Evolutionary conservation across 2,329 filamentous ascomycete species (phyloP).

Genomic region (Atkinsonella hypoxylon): DNA sequence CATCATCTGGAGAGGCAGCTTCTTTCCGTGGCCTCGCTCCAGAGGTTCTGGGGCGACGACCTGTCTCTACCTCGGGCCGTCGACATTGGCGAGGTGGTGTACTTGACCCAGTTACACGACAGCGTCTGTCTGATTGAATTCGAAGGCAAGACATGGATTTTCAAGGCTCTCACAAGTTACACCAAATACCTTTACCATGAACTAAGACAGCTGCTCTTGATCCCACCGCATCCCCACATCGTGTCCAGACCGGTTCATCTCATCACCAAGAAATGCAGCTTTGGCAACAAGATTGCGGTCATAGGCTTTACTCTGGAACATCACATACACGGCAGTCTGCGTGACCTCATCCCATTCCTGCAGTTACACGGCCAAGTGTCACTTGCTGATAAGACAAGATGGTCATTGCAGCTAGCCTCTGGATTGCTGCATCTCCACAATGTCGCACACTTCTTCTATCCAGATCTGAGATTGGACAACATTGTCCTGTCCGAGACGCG

Average conservation of each 20-base stretch:
- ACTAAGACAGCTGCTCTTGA: slow-evolving; percentile 39
- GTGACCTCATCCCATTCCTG: slow-evolving; percentile 41
- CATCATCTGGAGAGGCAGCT: slow-evolving; percentile 42
- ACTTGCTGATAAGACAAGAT: slow-evolving; percentile 35
- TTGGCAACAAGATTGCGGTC: slow-evolving; percentile 43
- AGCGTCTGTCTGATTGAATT: slow-evolving; percentile 44
- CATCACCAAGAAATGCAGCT: slow-evolving; percentile 42
- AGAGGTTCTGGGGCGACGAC: slow-evolving; percentile 29
- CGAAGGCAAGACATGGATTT: slow-evolving; percentile 31
- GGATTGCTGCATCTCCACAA: slow-evolving; percentile 38
- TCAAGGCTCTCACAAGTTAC: slow-evolving; percentile 46
- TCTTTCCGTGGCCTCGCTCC: slow-evolving; percentile 30
- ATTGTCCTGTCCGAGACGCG: slow-evolving; percentile 36
- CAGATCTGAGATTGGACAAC: slow-evolving; percentile 48
- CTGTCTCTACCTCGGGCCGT: slow-evolving; percentile 32
- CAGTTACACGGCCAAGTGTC: slow-evolving; percentile 32
- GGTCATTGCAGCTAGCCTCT: slow-evolving; percentile 39
- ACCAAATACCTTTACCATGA: slow-evolving; percentile 52
- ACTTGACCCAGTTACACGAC: slow-evolving; percentile 44
- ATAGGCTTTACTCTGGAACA: slow-evolving; percentile 45
- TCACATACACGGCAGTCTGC: slow-evolving; percentile 40
- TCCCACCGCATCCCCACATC: slow-evolving; percentile 40
- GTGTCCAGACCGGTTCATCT: slow-evolving; percentile 40
- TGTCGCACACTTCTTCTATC: slow-evolving; percentile 37
- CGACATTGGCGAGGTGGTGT: slow-evolving; percentile 36